Conservation (phyloP, 805 yeast genomes). For the Metschnikowia lachancei region DNA sequence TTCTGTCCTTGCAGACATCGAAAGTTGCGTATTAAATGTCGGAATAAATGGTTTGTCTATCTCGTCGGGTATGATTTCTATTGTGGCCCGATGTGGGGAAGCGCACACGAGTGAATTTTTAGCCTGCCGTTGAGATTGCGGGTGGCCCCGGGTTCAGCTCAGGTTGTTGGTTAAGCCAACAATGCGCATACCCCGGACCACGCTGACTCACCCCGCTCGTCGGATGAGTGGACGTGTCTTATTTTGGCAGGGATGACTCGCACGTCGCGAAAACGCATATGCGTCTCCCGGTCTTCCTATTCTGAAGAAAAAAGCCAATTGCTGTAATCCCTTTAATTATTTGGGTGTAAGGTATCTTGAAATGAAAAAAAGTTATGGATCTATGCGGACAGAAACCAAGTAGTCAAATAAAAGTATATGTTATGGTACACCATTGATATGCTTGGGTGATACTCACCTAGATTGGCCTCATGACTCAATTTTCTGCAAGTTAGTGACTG, state of each 20-base stretch:
- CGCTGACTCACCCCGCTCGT: conserved; percentile 11
- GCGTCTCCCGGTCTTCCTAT: neutral
- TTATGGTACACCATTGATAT: no score
- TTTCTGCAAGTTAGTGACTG: no score
- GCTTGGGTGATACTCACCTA: no score
- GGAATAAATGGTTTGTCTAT: no score
- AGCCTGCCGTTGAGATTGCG: neutral
- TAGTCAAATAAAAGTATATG: no score
- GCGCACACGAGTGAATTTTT: neutral
- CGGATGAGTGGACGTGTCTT: conserved; percentile 9
- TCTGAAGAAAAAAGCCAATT: neutral
- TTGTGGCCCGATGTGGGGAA: neutral
- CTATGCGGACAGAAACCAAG: no score
- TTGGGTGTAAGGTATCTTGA: neutral
- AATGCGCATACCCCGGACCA: conserved; percentile 8
- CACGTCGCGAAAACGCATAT: conserved; percentile 2
- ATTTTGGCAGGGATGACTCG: conserved; percentile 7
- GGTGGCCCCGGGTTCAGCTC: conserved; percentile 5
- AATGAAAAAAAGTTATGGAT: neutral
- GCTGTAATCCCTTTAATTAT: no score
- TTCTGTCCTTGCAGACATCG: no score
- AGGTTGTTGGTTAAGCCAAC: neutral
- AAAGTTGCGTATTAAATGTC: no score
- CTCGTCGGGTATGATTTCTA: no score
- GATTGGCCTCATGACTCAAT: no score